Evolutionary conservation across 2,329 filamentous ascomycete genomes (phyloP), one percentile per base, ranked within the genome.

Genomic region (Verticillium dahliae): DNA sequence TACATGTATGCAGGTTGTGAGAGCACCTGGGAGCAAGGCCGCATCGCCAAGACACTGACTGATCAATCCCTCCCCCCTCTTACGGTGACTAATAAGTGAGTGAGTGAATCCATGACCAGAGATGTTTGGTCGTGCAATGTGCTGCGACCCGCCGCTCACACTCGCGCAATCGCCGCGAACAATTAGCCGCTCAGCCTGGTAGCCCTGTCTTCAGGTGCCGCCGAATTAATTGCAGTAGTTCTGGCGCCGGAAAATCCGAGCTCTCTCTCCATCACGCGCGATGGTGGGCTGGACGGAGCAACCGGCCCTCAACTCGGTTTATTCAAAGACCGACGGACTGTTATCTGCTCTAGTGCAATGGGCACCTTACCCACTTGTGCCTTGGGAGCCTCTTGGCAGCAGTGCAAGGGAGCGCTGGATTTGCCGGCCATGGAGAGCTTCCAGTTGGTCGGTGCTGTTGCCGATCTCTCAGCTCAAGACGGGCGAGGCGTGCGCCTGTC

Each of bases 401-500:
- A 52, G 45, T 10, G 45, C n/a, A 22, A 52, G 18, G 45, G 18
- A 52, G 45, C n/a, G 18, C 11, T 52, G 45, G 45, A 52, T 52
- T 6, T 22, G n/a, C 45, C 45, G 18, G 45, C 45, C 45, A 52
- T 11, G 45, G 45, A 52, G 45, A 52, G 45, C 45, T 52, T 52
- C 45, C 45, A 52, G 45, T 52, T 52, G 45, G 45, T 18, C 18
- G 34, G 33, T 38, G 34, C n/a, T 14, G 56, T 9, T 38, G 56
- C 37, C 35, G 56, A 58, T 58, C 56, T n/a, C 31, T 39, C 56
- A 58, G 56, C 56, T 58, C 37, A 37, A n/a, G 56, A 15, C 56
- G 56, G 56, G 56, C 35, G 37, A 37, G 37, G 37, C 35, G n/a
- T 58, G 56, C 37, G 45, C 45, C 45, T 56, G 54, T 33, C 54